A percentile compares a stretch with the other conserved stretches of the same genome.
Evolutionary conservation across 208 protist genomes (phyloP).

Genomic region (Naegleria gruberi): DNA sequence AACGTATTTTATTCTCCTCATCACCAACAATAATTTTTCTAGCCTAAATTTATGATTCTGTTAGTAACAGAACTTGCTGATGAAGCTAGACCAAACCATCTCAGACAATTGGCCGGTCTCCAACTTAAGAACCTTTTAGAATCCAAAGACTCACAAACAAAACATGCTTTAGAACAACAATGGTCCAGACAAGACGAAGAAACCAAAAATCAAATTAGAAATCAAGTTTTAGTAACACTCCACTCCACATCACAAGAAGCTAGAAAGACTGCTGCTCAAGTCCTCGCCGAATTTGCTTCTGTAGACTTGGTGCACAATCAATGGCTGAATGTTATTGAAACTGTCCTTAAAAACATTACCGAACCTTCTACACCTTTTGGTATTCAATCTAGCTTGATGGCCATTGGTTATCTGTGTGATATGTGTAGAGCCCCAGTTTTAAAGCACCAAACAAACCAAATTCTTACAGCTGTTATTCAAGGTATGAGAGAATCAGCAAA

Average conservation of each 20-base stretch:
- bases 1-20: not conserved
- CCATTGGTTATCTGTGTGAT: constrained; percentile 93
- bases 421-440: constrained; percentile 34
- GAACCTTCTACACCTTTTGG: constrained; percentile 48
- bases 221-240: constrained; percentile 64
- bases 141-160: constrained; percentile 59
- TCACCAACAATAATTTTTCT: not conserved
- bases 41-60: constrained; percentile 1
- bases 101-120: constrained; percentile 77
- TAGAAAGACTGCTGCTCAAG: constrained; percentile 80
- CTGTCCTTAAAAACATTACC: constrained; percentile 62
- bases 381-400: constrained; percentile 80
- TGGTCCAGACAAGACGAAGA: constrained; percentile 56
- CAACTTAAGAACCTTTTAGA: constrained; percentile 87
- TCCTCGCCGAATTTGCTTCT: constrained; percentile 80
- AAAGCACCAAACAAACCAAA: constrained; percentile 55
- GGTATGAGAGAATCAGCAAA: constrained; percentile 61
- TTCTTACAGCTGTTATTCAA: constrained; percentile 75
- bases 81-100: constrained; percentile 62
- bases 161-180: constrained; percentile 51
- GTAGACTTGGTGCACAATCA: constrained; percentile 84
- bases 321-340: constrained; percentile 80
- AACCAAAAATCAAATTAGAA: constrained; percentile 57
- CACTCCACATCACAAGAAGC: constrained; percentile 61
- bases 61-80: constrained; percentile 77